Evolutionary conservation across 140 eudicot genomes (phyloP).

Genomic region (Bidens hawaiensis): DNA sequence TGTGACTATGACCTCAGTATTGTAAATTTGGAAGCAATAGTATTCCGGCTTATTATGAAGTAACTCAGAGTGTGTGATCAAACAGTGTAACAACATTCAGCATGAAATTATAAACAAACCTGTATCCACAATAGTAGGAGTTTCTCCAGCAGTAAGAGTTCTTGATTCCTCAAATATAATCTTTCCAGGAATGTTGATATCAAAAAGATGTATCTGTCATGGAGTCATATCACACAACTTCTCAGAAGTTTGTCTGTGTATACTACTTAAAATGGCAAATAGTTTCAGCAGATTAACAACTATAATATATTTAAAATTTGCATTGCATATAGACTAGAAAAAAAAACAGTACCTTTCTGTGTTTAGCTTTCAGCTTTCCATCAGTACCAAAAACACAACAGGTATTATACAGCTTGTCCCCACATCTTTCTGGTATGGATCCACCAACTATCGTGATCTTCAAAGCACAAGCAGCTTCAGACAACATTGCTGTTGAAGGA

Average conservation of each 20-base stretch:
- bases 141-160: too few species aligned
- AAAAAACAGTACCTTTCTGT: conserved; percentile 59
- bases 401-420: too few species aligned
- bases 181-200: too few species aligned
- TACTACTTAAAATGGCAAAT: neutral
- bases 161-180: too few species aligned
- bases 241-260: neutral
- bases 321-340: neutral
- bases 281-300: neutral
- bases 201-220: too few species aligned
- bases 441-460: too few species aligned
- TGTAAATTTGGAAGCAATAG: conserved; percentile 6
- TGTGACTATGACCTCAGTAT: conserved; percentile 1
- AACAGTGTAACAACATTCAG: neutral
- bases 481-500: conserved; percentile 77
- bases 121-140: too few species aligned
- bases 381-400: conserved; percentile 76
- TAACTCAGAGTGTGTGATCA: conserved; percentile 8
- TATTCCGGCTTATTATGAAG: neutral
- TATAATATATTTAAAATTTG: neutral
- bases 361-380: conserved; percentile 75
- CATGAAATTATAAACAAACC: too few species aligned
- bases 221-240: conserved; percentile 2
- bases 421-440: too few species aligned
- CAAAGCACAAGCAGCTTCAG: too few species aligned